A percentile compares a stretch with the other conserved stretches of the same genome.
Conservation (phyloP, 2,329 filamentous ascomycete species). For the Stachybotrys chlorohalonatus region DNA sequence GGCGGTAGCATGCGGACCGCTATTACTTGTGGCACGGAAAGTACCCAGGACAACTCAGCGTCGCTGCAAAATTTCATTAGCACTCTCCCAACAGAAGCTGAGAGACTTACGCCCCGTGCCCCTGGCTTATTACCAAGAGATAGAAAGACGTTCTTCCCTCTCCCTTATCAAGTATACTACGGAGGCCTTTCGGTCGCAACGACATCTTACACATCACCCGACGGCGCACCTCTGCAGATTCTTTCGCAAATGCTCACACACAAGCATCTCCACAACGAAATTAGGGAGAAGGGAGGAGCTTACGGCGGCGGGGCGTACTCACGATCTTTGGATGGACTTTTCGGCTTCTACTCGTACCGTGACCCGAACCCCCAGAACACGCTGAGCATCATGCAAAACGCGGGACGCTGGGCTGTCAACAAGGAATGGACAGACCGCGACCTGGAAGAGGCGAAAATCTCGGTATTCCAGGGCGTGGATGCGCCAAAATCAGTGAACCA, state of each 20-base stretch:
- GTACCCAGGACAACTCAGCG: slow-evolving; percentile 58
- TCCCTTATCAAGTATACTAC: slow-evolving; percentile 97
- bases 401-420: slow-evolving; percentile 75
- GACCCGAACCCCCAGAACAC: slow-evolving; percentile 92
- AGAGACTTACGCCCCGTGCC: slow-evolving; percentile 29
- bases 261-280: slow-evolving; percentile 94
- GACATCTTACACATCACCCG: slow-evolving; percentile 67
- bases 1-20: slow-evolving; percentile 65
- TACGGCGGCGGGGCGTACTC: slow-evolving; percentile 90
- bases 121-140: slow-evolving; percentile 33
- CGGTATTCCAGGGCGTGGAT: slow-evolving; percentile 85
- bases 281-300: slow-evolving; percentile 93
- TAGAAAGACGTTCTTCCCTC: slow-evolving; percentile 77
- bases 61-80: slow-evolving; percentile 63
- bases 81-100: slow-evolving; percentile 12
- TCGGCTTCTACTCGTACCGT: slow-evolving; percentile 93
- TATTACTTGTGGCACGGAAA: slow-evolving; percentile 76
- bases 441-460: slow-evolving; percentile 91
- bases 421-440: slow-evolving; percentile 75
- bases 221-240: slow-evolving; percentile 75
- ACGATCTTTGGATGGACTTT: slow-evolving; percentile 70
- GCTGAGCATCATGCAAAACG: slow-evolving; percentile 71
- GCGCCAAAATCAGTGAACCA: slow-evolving; percentile 79
- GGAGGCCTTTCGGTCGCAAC: slow-evolving; percentile 75
- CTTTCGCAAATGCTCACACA: slow-evolving; percentile 89